Evolutionary conservation across 2,329 filamentous ascomycete species (phyloP), one percentile per base, ranked within the genome.

Genomic region (Talaromyces albobiverticillius): DNA sequence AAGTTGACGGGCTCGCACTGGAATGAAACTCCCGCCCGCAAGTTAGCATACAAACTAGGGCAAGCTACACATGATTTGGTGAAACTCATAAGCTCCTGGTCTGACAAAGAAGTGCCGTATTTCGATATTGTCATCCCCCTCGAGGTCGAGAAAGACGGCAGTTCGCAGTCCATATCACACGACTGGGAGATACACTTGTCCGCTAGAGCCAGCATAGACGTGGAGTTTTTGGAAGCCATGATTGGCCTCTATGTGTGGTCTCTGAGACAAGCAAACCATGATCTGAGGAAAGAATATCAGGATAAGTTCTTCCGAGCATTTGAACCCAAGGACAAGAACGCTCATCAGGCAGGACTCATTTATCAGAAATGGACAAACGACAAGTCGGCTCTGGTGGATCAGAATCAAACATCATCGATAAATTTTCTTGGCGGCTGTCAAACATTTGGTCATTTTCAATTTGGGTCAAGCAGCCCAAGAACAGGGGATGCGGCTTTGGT

Each of bases 71-170:
- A 51, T 4, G 32, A 43, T 8, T 20, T 51, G 18, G 29, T 32
- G 10, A 20, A 18, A n/a, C 29, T 46, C 5, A 25, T 55, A 26
- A 26, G 26, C 10, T 45, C 38, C 6, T 51, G 53, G 46, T 45
- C 20, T 32, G 23, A 46, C 3, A 45, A 40, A 13, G 34, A 46
- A 6, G 14, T 34, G 11, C 23, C 43, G 2, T 13, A 5, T 9
- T 49, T 49, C 22, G 29, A 49, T 14, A 38, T 54, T 23, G 10
- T 16, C 23, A 55, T 55, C n/a, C 41, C 46, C 4, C n/a, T 55
- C 10, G 22, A 41, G 23, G 16, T 31, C 11, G 26, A 48, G 22
- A 20, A 18, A 32, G 36, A 29, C 20, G 40, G 9, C 9, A 2
- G 6, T 4, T 20, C 8, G 5, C 34, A 48, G 46, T 10, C 18